Conservation (phyloP, 2,329 filamentous ascomycete genomes). For the Colletotrichum australisinense region DNA sequence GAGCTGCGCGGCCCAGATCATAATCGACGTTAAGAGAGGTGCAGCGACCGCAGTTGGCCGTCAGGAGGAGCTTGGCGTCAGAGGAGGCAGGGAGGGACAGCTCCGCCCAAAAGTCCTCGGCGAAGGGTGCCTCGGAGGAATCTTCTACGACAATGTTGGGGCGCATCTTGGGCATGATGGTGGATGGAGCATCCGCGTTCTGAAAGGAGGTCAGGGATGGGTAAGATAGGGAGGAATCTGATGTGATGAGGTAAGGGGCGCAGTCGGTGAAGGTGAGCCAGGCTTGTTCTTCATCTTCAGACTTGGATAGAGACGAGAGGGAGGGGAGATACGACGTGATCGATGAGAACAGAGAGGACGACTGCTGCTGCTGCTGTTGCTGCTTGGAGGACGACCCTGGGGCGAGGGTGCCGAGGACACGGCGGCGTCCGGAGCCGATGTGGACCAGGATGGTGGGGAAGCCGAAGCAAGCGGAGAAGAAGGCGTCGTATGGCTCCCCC, state of each 20-base stretch:
- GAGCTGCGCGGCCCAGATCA: slow-evolving; percentile 67
- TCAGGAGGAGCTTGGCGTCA: slow-evolving; percentile 64
- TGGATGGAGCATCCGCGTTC: slow-evolving; percentile 50
- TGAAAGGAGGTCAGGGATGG: slow-evolving; percentile 67
- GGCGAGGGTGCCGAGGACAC: slow-evolving; percentile 71
- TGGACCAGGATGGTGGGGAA: slow-evolving; percentile 72
- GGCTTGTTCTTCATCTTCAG: slow-evolving; percentile 48
- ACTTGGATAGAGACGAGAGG: neutral
- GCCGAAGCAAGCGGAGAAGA: slow-evolving; percentile 77
- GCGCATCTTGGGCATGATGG: slow-evolving; percentile 74
- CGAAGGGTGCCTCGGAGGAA: slow-evolving; percentile 68
- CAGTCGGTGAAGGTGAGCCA: slow-evolving; percentile 79
- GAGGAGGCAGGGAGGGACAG: slow-evolving; percentile 54
- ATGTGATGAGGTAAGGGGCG: slow-evolving; percentile 80
- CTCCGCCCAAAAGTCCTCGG: slow-evolving; percentile 80
- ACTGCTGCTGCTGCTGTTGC: slow-evolving; percentile 3
- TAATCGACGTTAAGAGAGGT: slow-evolving; percentile 79
- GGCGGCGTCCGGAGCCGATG: slow-evolving; percentile 69
- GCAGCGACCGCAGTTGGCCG: slow-evolving; percentile 78
- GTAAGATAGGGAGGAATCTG: slow-evolving; percentile 75
- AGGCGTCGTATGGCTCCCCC: slow-evolving; percentile 68
- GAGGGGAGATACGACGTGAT: slow-evolving; percentile 47
- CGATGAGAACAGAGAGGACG: slow-evolving; percentile 39
- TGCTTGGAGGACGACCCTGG: slow-evolving; percentile 22
- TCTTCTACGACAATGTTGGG: slow-evolving; percentile 78